A percentile compares a stretch with the other conserved stretches of the same genome.
These are phyloP conservation scores for Phytophthora kernoviae DNA, from an alignment of 352 stramenopile species.

Conservation along the genomic window DNA sequence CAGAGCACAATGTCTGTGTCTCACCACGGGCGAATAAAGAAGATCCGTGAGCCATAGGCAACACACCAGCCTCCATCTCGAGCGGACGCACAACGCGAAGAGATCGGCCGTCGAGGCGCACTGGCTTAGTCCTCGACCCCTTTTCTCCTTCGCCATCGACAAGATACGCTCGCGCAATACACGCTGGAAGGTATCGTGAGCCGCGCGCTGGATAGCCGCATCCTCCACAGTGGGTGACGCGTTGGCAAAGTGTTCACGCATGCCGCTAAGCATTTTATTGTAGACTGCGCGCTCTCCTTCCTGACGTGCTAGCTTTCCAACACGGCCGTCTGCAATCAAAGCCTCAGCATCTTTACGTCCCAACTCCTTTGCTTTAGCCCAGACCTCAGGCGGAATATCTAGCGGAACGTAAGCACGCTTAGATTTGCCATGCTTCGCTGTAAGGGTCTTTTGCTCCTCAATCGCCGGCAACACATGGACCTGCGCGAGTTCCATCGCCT, in stretches of 20 bases:
- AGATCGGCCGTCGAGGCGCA: conserved; percentile 87
- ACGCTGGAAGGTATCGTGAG: conserved; percentile 80
- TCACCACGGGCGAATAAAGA: conserved; percentile 88
- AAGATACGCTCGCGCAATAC: conserved; percentile 76
- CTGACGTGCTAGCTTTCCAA: conserved; percentile 67
- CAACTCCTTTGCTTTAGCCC: conserved; percentile 60
- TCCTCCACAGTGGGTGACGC: conserved; percentile 45
- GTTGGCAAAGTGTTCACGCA: conserved; percentile 55
- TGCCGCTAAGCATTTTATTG: conserved; percentile 65
- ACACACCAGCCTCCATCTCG: conserved; percentile 84
- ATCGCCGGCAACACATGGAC: conserved; percentile 58
- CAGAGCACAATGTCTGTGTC: conserved; percentile 90
- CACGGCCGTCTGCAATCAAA: conserved; percentile 35
- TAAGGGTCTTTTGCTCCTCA: conserved; percentile 62
- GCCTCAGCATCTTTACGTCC: conserved; percentile 50
- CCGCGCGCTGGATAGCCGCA: conserved; percentile 56
- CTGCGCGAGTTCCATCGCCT: conserved; percentile 84
- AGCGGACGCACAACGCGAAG: conserved; percentile 86
- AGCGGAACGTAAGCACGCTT: conserved; percentile 69
- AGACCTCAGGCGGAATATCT: conserved; percentile 55
- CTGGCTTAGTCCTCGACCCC: conserved; percentile 37
- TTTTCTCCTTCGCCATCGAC: conserved; percentile 32
- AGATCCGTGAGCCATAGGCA: conserved; percentile 91
- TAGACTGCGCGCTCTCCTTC: conserved; percentile 72
- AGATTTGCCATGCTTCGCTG: conserved; percentile 55